phyloP scores from a whole-genome alignment of 2,329 filamentous ascomycete genomes.

The Nannizziopsis arthrosporioides region DNA sequence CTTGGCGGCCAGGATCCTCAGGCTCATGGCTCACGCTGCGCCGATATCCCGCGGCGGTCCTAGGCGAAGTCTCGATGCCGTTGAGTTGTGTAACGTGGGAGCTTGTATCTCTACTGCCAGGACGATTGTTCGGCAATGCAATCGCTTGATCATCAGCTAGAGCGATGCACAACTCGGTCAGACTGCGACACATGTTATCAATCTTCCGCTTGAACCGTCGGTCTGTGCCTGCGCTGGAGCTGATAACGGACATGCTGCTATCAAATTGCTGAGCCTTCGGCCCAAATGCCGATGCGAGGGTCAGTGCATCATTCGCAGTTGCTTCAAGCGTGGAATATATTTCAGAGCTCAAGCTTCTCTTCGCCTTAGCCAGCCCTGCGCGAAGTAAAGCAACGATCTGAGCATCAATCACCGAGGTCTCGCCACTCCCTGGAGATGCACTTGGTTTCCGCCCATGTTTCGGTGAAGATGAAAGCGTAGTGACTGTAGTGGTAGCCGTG shows the following conservation, averaged over 20 bases:
- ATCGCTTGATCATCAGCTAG: slow-evolving; percentile 50
- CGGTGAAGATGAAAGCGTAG: slow-evolving; percentile 81
- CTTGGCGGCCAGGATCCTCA: slow-evolving; percentile 22
- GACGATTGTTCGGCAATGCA: slow-evolving; percentile 18
- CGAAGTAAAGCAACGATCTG: slow-evolving; percentile 68
- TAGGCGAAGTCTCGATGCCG: slow-evolving; percentile 19
- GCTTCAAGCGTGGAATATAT: slow-evolving; percentile 71
- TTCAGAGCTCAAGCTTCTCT: slow-evolving; percentile 54
- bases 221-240: slow-evolving; percentile 46
- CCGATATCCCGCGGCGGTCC: slow-evolving; percentile 25
- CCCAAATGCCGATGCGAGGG: slow-evolving; percentile 66
- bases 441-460: slow-evolving; percentile 53
- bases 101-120: slow-evolving; percentile 22
- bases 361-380: slow-evolving; percentile 68
- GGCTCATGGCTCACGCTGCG: slow-evolving; percentile 31
- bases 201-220: slow-evolving; percentile 80
- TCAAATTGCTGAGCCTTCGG: slow-evolving; percentile 47
- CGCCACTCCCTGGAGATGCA: slow-evolving; percentile 24
- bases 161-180: slow-evolving; percentile 85
- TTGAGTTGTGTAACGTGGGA: slow-evolving; percentile 18
- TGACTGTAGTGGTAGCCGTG: slow-evolving; percentile 82
- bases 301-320: slow-evolving; percentile 68
- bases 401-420: slow-evolving; percentile 32
- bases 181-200: slow-evolving; percentile 79
- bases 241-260: slow-evolving; percentile 27